Evolutionary conservation across 2,329 filamentous ascomycete species (phyloP).

Genomic region (Fusarium armeniacum): DNA sequence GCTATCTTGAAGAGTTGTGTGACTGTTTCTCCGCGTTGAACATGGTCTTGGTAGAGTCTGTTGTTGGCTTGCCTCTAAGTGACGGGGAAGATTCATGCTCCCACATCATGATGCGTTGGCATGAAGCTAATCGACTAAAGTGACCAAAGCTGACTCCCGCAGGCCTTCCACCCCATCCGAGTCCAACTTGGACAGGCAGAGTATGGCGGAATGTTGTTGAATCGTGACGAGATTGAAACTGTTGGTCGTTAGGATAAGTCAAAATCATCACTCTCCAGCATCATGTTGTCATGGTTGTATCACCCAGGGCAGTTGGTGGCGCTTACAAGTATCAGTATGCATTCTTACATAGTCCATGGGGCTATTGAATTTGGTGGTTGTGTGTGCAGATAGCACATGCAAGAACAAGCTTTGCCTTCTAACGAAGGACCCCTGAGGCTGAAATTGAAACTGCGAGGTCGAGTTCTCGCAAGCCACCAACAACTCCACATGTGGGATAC

Average conservation of each 20-base stretch:
- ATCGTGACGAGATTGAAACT: neutral
- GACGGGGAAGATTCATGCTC: no score
- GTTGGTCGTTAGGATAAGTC: neutral
- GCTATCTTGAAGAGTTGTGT: neutral
- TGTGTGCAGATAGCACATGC: neutral
- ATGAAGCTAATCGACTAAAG: neutral
- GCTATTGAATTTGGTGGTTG: slow-evolving; percentile 3
- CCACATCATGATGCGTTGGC: neutral
- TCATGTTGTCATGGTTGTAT: neutral
- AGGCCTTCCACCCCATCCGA: neutral
- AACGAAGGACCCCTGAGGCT: neutral
- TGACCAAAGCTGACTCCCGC: no score
- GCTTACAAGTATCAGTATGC: neutral
- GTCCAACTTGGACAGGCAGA: neutral
- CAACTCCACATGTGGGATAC: neutral
- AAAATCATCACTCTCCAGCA: neutral
- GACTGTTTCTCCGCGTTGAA: no score
- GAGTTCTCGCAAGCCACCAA: neutral
- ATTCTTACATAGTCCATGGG: neutral
- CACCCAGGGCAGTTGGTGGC: neutral
- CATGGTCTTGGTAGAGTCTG: no score
- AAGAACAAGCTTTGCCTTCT: neutral
- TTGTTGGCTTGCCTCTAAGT: neutral
- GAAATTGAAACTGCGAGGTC: neutral
- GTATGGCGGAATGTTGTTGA: neutral